phyloP scores from a whole-genome alignment of 345 rosid species.

The Euphorbia peplus region DNA sequence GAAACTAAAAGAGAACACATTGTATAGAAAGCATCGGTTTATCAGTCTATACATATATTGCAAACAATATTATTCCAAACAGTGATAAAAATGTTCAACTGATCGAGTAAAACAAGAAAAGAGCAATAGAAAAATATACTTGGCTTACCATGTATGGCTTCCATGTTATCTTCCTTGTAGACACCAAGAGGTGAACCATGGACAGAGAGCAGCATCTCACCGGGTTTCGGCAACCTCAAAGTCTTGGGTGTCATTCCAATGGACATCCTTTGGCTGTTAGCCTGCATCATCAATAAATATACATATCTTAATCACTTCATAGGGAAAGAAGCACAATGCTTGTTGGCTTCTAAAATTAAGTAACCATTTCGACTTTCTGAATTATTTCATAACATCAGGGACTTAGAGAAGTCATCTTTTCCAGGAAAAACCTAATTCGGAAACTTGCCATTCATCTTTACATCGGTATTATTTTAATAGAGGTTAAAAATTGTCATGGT shows the following conservation, averaged over 20 bases:
- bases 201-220: slow-evolving; percentile 88
- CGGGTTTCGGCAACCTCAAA: slow-evolving; percentile 72
- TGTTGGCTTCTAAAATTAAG: neutral
- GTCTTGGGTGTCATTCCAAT: slow-evolving; percentile 94
- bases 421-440: neutral
- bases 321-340: neutral
- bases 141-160: slow-evolving; percentile 64
- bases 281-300: slow-evolving; percentile 36
- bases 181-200: slow-evolving; percentile 93
- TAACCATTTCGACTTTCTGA: neutral
- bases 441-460: neutral
- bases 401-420: neutral
- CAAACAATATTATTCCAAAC: neutral
- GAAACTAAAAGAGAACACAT: neutral
- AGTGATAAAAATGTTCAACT: neutral
- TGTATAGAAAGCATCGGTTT: neutral
- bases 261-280: slow-evolving; percentile 69
- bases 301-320: slow-evolving; percentile 1
- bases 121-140: neutral
- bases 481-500: neutral
- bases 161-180: slow-evolving; percentile 86
- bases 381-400: neutral
- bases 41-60: no score
- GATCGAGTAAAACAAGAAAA: neutral
- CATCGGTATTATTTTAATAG: no score